Percentiles rank a stretch among this genome's conserved stretches.
Conservation (phyloP, 139 green algal species). For the Micromonas pusilla region DNA sequence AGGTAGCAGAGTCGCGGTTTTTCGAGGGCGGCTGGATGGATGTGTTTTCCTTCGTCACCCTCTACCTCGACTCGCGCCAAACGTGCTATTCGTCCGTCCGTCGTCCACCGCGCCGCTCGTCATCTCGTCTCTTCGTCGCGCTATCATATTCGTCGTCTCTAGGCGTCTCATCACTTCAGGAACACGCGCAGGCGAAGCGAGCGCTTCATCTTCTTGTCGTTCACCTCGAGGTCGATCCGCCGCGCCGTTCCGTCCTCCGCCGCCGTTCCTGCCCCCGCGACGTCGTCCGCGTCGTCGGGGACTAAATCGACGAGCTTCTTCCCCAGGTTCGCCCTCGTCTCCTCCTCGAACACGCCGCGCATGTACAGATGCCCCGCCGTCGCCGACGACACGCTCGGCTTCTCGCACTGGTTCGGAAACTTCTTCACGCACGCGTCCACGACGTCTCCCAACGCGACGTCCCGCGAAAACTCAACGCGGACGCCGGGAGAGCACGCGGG, state of each 20-base stretch:
- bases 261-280: too few relatives aligned
- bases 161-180: slow-evolving; percentile 15
- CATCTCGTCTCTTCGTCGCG: too few relatives aligned
- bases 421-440: slow-evolving; percentile 65
- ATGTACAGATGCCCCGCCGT: slow-evolving; percentile 77
- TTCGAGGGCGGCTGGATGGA: too few relatives aligned
- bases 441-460: slow-evolving; percentile 52
- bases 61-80: too few relatives aligned
- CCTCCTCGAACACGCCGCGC: slow-evolving; percentile 75
- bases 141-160: too few relatives aligned
- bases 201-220: slow-evolving; percentile 79
- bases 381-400: slow-evolving; percentile 66
- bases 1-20: too few relatives aligned
- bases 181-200: slow-evolving; percentile 56
- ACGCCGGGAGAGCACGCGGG: slow-evolving; percentile 80
- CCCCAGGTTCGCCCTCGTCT: slow-evolving; percentile 66
- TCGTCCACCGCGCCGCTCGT: too few relatives aligned
- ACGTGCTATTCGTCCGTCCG: too few relatives aligned
- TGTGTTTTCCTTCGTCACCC: too few relatives aligned
- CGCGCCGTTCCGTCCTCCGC: neutral
- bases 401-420: slow-evolving; percentile 53
- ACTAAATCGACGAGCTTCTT: slow-evolving; percentile 43
- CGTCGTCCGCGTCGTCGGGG: too few relatives aligned
- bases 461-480: slow-evolving; percentile 47
- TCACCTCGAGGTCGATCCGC: slow-evolving; percentile 68